Base-by-base conservation (phyloP, 2,329 filamentous ascomycete genomes). In the Neophaeococcomyces aloes region DNA sequence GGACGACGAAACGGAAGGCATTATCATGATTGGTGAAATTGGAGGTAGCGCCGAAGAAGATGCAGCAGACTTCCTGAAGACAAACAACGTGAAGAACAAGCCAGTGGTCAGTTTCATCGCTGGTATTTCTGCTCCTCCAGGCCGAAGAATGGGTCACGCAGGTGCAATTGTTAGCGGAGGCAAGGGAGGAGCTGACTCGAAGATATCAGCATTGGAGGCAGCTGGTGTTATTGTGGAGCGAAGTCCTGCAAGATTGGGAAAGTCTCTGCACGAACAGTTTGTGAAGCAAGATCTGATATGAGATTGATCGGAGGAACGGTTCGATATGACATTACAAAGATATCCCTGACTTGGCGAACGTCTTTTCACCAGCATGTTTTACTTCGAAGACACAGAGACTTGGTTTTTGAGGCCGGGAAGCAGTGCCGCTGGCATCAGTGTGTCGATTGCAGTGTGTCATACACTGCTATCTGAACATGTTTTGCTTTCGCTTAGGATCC, bases 21-120 rank as follows among this genome's bases (percentile, higher is more conserved):
- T 98, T 71, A 95, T 98, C 73, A 95, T 98, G 91, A 96, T 98
- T 65, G 91, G 91, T 64, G 91, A 96, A 74, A 96, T 98, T 64
- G 91, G 91, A 69, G 91, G 91, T 52, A 86, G 84, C 48, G 91
- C 91, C 48, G 91, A 98, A 74, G 91, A 98, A 73, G 91, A 98
- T 60, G 91, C 91, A 30, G 89, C 91, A 59, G 91, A 96, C 60
- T 98, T 93, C 76, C 72, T 96, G 63, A 86, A 84, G 74, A 74
- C 79, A 65, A 78, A 91, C 75, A 96, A 98, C 78, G 88, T 80
- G 48, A 73, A 80, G 65, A 83, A 87, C 69, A 98, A 95, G 80
- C 91, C 91, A 60, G 88, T 94, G 48, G 91, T 96, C 59, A 86
- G 83, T 68, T 98, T 98, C 72, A 96, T 96, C 60, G 91, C 91